Evolutionary conservation across 2,329 filamentous ascomycete species (phyloP).

Genomic region (Aplosporella prunicola): DNA sequence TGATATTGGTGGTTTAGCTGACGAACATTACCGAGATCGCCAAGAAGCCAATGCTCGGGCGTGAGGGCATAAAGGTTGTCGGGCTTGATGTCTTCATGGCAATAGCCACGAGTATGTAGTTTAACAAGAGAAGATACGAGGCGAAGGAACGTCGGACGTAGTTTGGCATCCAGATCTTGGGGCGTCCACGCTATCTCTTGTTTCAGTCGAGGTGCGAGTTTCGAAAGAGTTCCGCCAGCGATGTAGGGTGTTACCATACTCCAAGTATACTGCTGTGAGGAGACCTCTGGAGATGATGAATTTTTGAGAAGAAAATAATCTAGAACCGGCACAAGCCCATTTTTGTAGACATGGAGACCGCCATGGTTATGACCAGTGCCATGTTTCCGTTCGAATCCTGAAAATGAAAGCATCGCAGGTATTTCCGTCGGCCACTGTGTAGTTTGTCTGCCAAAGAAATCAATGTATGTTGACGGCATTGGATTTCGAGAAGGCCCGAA

Average conservation of each 20-base stretch:
- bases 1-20: conserved; percentile 23
- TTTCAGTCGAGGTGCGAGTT: background rate
- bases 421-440: conserved; percentile 21
- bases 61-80: conserved; percentile 24
- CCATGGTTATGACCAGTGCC: background rate
- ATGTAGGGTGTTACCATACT: conserved; percentile 14
- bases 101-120: conserved; percentile 23
- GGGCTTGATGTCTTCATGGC: conserved; percentile 31
- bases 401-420: conserved; percentile 18
- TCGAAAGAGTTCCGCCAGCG: conserved; percentile 12
- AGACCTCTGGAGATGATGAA: conserved; percentile 13
- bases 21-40: conserved; percentile 28
- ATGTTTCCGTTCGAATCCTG: conserved; percentile 6
- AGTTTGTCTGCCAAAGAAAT: background rate
- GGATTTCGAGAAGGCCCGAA: background rate
- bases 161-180: conserved; percentile 18
- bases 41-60: conserved; percentile 16
- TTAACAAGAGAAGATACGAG: conserved; percentile 18
- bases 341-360: background rate
- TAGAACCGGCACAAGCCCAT: background rate
- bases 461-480: background rate
- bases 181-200: conserved; percentile 2
- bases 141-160: conserved; percentile 21
- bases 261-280: conserved; percentile 17
- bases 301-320: no score